Conservation (phyloP, 2,329 filamentous ascomycete species). For the Aspergillus alliaceus region DNA sequence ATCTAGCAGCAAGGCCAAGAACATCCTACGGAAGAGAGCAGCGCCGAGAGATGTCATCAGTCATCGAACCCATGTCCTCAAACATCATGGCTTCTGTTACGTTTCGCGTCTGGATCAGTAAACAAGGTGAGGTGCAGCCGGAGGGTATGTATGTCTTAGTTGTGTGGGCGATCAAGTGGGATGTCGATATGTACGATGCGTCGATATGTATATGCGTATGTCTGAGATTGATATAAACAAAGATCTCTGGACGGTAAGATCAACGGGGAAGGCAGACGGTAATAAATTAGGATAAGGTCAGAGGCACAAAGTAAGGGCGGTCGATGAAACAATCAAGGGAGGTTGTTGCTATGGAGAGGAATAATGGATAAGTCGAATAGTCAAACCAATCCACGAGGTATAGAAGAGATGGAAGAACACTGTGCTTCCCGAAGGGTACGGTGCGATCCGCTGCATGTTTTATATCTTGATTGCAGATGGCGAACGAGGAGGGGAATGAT, state of each 20-base stretch:
- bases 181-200: conserved; percentile 7
- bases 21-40: conserved; percentile 38
- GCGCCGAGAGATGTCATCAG: conserved; percentile 30
- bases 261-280: not conserved
- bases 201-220: conserved; percentile 10
- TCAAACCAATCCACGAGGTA: conserved; percentile 27
- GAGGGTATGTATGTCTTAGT: conserved; percentile 20
- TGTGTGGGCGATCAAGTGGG: conserved; percentile 10
- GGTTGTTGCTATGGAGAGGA: conserved; percentile 11
- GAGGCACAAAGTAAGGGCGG: not conserved
- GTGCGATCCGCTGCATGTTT: conserved; percentile 33
- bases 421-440: conserved; percentile 18
- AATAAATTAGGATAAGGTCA: not conserved
- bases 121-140: not conserved
- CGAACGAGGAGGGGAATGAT: conserved; percentile 21
- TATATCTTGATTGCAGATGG: conserved; percentile 32
- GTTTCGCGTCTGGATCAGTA: not conserved
- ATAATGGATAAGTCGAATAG: conserved; percentile 9
- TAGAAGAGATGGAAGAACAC: conserved; percentile 23
- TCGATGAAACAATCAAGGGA: conserved; percentile 14
- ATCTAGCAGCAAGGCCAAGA: not conserved
- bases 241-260: not conserved
- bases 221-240: conserved; percentile 9
- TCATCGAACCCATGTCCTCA: conserved; percentile 31
- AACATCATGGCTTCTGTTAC: conserved; percentile 22